Base-by-base conservation (phyloP, 2,329 filamentous ascomycete species). In the Aspergillus thermomutatus region DNA sequence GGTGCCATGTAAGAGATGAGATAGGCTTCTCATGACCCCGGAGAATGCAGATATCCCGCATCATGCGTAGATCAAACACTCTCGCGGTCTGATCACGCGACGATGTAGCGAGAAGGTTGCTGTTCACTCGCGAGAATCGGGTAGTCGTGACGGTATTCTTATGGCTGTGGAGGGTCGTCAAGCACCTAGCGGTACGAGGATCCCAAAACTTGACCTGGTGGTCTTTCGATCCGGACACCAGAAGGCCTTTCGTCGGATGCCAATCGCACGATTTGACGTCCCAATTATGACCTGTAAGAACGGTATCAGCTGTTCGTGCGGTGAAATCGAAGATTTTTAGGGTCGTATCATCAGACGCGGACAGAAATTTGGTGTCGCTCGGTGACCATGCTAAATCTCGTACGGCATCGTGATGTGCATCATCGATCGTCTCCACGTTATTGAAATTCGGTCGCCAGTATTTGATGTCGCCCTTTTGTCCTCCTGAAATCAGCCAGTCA, bases 401-500 rank as follows among this genome's bases (percentile, higher is more conserved):
- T 59, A 99, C 90, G 4, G 93, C 89, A 70, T 97, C 92, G 50
- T 86, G 85, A 71, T 97, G 94, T 6, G 92, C 94, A 70, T 92
- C 87, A 53, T 77, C 75, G 53, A 99, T 91, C 53, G 91, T 92
- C 74, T 97, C 91, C 58, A 97, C 92, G 68, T 97, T 97, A 81
- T 99, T 97, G 79, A 99, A 97, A 73, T 97, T 99, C 31, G 93
- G 91, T 74, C 97, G 92, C 91, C 93, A 97, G 77, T 99, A 99
- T 78, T 97, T 97, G 76, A 99, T 88, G 60, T 94, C 84, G 55
- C 94, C 94, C 65, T 94, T 92, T 73, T 97, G 92, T 71, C 97
- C 94, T 53, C 91, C 92, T 7, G 94, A 97, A 53, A 99, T 85
- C 11, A 99, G 82, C 93, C 94, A 99, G 76, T 99, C 94, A 70